Conservation (phyloP, 129 eudicot genomes). For the Cynara cardunculus region DNA sequence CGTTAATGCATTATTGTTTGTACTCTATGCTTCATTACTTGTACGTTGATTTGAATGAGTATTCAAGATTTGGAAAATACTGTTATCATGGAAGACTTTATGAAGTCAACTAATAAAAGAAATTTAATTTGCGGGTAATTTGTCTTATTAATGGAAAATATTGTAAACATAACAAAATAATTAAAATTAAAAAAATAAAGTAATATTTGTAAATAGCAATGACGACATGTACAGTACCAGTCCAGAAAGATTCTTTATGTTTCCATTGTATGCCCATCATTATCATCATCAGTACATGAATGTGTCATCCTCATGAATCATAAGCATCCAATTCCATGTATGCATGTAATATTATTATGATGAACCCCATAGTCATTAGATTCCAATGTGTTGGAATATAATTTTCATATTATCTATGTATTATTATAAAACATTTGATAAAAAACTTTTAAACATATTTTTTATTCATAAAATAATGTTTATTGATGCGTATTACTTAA, state of each 20-base stretch:
- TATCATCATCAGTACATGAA: constrained; percentile 20
- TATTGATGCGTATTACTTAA: too few relatives aligned
- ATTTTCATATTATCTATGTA: not conserved
- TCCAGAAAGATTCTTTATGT: constrained; percentile 21
- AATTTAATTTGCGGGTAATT: not conserved
- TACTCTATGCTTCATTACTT: not conserved
- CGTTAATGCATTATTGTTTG: not conserved
- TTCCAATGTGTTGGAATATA: constrained; percentile 5
- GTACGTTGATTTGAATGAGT: constrained; percentile 14
- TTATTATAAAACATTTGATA: too few relatives aligned
- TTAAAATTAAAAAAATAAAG: not conserved
- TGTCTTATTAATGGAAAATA: constrained; percentile 12
- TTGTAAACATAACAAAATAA: not conserved
- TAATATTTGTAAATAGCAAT: not conserved
- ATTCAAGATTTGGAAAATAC: not conserved
- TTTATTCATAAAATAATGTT: too few relatives aligned
- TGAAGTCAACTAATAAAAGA: constrained; percentile 15
- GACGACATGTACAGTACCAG: not conserved
- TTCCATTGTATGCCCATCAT: constrained; percentile 15
- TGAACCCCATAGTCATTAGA: not conserved
- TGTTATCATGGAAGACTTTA: constrained; percentile 15
- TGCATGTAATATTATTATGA: not conserved
- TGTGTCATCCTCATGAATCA: constrained; percentile 21
- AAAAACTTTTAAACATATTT: too few relatives aligned
- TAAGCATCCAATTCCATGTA: constrained; percentile 15